Evolutionary conservation across 768 basidiomycete genomes (phyloP).

Genomic region (Psilocybe cubensis): DNA sequence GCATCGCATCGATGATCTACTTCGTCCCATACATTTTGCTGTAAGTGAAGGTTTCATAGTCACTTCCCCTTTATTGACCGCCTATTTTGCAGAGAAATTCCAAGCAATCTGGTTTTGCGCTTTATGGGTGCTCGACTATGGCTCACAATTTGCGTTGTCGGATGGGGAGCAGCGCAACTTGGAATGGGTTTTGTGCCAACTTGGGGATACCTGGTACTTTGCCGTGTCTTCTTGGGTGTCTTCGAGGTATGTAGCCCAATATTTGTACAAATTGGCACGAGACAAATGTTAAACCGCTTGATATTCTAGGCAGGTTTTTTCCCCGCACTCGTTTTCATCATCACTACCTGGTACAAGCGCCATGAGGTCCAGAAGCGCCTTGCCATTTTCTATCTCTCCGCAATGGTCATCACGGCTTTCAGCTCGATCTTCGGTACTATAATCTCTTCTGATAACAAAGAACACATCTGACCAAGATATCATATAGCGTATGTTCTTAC

Average conservation of each 20-base stretch:
- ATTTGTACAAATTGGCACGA: neutral
- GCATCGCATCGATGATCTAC: conserved; percentile 37
- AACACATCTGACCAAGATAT: conserved; percentile 25
- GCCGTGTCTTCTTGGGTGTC: conserved; percentile 30
- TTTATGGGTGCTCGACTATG: conserved; percentile 29
- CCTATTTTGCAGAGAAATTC: conserved; percentile 29
- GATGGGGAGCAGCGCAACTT: conserved; percentile 35
- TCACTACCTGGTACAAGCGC: conserved; percentile 27
- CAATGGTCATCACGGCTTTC: conserved; percentile 19
- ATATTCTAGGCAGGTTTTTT: conserved; percentile 17
- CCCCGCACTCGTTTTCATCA: conserved; percentile 21
- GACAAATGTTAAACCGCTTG: neutral
- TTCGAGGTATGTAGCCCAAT: conserved; percentile 30
- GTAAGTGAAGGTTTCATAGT: conserved; percentile 21
- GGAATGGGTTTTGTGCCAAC: conserved; percentile 35
- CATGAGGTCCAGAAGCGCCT: conserved; percentile 27
- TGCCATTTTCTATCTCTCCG: conserved; percentile 25
- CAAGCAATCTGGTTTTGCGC: conserved; percentile 31
- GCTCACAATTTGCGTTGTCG: conserved; percentile 29
- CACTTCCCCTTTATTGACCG: neutral
- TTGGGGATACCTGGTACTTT: conserved; percentile 30
- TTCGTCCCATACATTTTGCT: conserved; percentile 41
- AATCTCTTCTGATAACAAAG: conserved; percentile 20
- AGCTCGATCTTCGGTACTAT: conserved; percentile 21
- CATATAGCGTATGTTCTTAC: conserved; percentile 31